phyloP scores from a whole-genome alignment of 2,329 filamentous ascomycete genomes.

The Juglanconis oblonga region DNA sequence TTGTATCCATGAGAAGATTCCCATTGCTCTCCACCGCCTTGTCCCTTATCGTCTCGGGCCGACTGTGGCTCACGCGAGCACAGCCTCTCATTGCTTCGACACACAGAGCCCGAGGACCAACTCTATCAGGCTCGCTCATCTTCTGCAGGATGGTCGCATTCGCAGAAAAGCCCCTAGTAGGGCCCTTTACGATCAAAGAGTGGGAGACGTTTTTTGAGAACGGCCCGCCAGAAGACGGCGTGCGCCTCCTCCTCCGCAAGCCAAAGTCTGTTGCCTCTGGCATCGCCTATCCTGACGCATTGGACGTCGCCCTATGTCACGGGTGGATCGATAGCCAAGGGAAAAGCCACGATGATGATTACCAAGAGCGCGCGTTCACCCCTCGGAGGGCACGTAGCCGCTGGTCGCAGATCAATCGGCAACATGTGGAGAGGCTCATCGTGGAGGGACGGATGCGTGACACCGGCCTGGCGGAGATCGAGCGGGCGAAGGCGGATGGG shows the following conservation, averaged over 20 bases:
- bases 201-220: neutral
- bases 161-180: neutral
- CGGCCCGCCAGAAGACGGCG: neutral
- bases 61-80: too few relatives aligned
- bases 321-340: conserved; percentile 5
- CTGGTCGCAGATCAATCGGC: conserved; percentile 4
- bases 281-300: neutral
- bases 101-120: too few relatives aligned
- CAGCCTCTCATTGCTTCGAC: too few relatives aligned
- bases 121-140: too few relatives aligned
- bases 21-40: too few relatives aligned
- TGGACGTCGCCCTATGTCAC: conserved; percentile 1
- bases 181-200: neutral
- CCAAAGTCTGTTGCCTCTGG: neutral
- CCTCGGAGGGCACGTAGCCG: conserved; percentile 4
- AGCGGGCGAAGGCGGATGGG: conserved; percentile 3
- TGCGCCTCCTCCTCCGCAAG: conserved; percentile 4
- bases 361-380: conserved; percentile 1
- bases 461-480: neutral
- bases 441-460: conserved; percentile 2
- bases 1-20: too few relatives aligned
- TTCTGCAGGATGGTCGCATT: neutral
- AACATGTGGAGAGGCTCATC: conserved; percentile 1
- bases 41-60: too few relatives aligned
- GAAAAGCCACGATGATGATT: neutral